A percentile compares a stretch with the other conserved stretches of the same genome.
These are phyloP conservation scores for Coccomyxa sp. DNA, from an alignment of 139 green algal genomes.

Conservation along the genomic window DNA sequence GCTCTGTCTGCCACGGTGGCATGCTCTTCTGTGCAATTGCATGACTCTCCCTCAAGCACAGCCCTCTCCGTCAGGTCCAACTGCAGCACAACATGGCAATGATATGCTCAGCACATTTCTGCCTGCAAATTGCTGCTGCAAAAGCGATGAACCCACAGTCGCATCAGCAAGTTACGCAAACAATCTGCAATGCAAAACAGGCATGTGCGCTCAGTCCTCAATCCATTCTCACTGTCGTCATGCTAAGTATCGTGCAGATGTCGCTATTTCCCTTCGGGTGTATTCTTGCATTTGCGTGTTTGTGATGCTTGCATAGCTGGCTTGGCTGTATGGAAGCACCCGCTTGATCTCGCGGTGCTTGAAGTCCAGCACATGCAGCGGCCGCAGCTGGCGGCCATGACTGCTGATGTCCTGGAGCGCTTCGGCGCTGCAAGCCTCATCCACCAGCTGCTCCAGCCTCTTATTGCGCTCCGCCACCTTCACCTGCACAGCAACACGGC, in stretches of 20 bases:
- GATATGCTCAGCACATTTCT: background rate
- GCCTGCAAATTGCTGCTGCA: background rate
- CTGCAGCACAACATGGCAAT: background rate
- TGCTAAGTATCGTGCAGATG: background rate
- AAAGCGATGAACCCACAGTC: background rate
- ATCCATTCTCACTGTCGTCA: background rate
- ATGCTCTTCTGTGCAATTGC: background rate
- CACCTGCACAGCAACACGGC: background rate
- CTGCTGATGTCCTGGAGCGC: background rate
- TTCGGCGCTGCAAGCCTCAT: background rate
- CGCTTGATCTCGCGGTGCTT: too few species aligned
- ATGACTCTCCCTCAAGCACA: background rate
- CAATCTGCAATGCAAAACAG: background rate
- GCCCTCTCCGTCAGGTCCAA: background rate
- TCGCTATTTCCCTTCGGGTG: background rate
- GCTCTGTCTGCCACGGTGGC: background rate
- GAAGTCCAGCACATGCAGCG: background rate
- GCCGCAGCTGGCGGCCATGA: background rate
- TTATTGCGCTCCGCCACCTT: background rate
- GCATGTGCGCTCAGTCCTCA: background rate
- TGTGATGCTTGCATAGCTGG: too few species aligned
- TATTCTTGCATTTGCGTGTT: background rate
- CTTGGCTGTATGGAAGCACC: too few species aligned
- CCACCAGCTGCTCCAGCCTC: background rate
- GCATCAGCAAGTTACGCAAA: background rate